Evolutionary conservation across 257 asterid species (phyloP), one percentile per base, ranked within the genome.

Genomic region (Knoxia roxburghii): DNA sequence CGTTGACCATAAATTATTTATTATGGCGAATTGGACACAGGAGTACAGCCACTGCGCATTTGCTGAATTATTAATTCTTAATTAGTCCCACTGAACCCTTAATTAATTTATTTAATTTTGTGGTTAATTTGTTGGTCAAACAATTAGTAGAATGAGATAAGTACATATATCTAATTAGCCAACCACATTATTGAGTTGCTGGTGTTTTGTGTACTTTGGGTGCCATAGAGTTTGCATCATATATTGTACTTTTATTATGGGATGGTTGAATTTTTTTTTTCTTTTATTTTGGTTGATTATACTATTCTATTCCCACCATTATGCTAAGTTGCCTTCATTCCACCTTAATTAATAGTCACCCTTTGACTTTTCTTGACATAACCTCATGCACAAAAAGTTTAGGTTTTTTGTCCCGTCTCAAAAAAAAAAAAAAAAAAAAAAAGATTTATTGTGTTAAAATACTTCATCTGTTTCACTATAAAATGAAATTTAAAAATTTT

Each of bases 1-100:
- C n/a, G 69, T 71, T 71, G 69, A 52, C 75, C 18, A 57, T 7
- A 49, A 49, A 30, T 30, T 64, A 10, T 29, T 69, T 39, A 58
- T 8, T n/a, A n/a, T n/a, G n/a, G n/a, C n/a, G 26, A 61, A 58
- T 27, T 33, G 51, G 24, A 51, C 61, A 35, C 33, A 66, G n/a
- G n/a, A n/a, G n/a, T n/a, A n/a, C n/a, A 33, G 7, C 26, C 43
- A 13, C 70, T 33, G 61, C 20, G 35, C 35, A 21, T n/a, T 32
- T 32, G 21, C 17, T 14, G 45, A 66, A 51, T 13, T 18, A 1
- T 15, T 27, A 33, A 26, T 50, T 60, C 21, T 7, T 35, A n/a
- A n/a, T n/a, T n/a, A n/a, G n/a, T n/a, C n/a, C n/a, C n/a, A n/a
- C n/a, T n/a, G n/a, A n/a, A n/a, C n/a, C n/a, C n/a, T n/a, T n/a